Evolutionary conservation across 2,329 filamentous ascomycete species (phyloP), one percentile per base, ranked within the genome.

Genomic region (Emmonsiellopsis sp.): DNA sequence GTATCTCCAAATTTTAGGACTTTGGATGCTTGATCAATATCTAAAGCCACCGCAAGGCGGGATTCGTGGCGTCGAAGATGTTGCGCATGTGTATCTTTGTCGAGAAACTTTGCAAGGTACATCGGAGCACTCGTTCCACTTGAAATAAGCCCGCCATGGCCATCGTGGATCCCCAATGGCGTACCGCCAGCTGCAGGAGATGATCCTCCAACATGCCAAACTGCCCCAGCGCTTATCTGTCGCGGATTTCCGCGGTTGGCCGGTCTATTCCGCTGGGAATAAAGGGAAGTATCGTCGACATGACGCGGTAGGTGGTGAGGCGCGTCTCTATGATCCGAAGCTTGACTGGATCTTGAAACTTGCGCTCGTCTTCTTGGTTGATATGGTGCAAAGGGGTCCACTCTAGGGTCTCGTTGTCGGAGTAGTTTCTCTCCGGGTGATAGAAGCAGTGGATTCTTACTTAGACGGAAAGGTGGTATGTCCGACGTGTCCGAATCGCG

Each of bases 131-230:
- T 88, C 1, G 85, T 87, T 32, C 86, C 81, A 63, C 83, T 87
- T 51, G 80, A 81, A n/a, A 87, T 64, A 50, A 84, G 70, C 30
- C 79, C 79, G 30, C 84, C 84, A 55, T 78, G 78, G 1, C 85
- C 86, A 67, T 85, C 77, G 46, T 84, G 73, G 16, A 85, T 61
- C 5, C 69, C 71, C 48, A 68, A 59, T 15, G 76, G 59, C 8
- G 48, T 26, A 43, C 40, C 32, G 30, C 44, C 40, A 6, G 50
- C 13, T 13, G 51, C 38, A 43, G 81, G 79, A 49, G 81, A 79
- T 8, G 81, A 65, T n/a, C 87, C 86, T 30, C 88, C 87, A 9
- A 93, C 83, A 15, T 83, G 81, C 89, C 88, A 95, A 15, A 92
- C 77, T 8, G 84, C 79, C 2, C 86, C 85, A 57, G 77, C 72